phyloP scores from a whole-genome alignment of 805 yeast species.

The Kluyveromyces lactis region DNA sequence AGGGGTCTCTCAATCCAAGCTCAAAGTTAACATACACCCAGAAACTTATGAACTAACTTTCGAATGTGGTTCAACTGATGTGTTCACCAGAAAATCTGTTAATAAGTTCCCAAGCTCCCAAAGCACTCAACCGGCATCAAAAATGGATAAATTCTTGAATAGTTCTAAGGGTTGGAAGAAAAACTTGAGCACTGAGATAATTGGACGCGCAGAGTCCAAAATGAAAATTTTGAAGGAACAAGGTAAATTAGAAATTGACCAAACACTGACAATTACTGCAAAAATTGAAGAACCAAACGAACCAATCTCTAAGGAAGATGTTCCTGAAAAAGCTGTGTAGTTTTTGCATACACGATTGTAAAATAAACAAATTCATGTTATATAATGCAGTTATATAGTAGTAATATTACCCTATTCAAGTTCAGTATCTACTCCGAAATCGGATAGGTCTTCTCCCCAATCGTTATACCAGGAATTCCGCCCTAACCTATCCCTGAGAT shows the following conservation, averaged over 20 bases:
- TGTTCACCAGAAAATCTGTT: conserved; percentile 55
- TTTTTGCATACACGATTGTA: too few species aligned
- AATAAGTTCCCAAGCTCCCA: conserved; percentile 31
- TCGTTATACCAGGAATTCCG: conserved; percentile 60
- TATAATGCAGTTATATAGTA: background rate
- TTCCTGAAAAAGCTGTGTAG: background rate
- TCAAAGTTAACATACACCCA: conserved; percentile 71
- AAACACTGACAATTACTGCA: background rate
- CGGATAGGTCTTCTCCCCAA: conserved; percentile 76
- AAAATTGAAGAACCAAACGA: conserved; percentile 6
- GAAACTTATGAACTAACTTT: conserved; percentile 75
- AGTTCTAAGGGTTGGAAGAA: conserved; percentile 52
- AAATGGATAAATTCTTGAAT: conserved; percentile 36
- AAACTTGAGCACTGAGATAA: conserved; percentile 35
- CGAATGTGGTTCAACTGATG: conserved; percentile 72
- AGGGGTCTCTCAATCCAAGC: conserved; percentile 58
- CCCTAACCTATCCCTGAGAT: conserved; percentile 31
- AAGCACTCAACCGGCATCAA: conserved; percentile 24
- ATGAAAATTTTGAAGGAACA: conserved; percentile 14
- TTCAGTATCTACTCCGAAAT: conserved; percentile 80
- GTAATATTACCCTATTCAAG: conserved; percentile 41
- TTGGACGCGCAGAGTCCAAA: conserved; percentile 19
- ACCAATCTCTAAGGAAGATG: conserved; percentile 11
- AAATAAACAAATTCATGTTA: too few species aligned
- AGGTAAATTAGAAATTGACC: conserved; percentile 12